Evolutionary conservation across 352 stramenopile genomes (phyloP), one percentile per base, ranked within the genome.

Genomic region (Phytophthora pluvialis): DNA sequence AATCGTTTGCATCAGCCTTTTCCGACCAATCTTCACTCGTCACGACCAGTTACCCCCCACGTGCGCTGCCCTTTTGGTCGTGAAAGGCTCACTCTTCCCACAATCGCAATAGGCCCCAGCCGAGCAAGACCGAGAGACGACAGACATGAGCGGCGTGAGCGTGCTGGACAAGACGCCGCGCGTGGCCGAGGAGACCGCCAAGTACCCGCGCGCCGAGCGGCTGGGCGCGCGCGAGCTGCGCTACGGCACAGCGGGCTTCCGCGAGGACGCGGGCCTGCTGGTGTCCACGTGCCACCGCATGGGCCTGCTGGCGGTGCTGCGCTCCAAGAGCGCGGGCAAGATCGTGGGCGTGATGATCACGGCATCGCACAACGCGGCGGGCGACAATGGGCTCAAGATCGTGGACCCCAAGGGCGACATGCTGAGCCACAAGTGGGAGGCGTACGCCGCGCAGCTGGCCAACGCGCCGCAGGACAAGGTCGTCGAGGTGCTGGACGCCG

Each of bases 181-280:
- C 53, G 80, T 95, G 39, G 88, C 83, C 42, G 87, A 94, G 39
- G 81, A 94, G 67, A 80, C 81, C 11, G 54, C 58, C 70, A 95
- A 93, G 73, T 91, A 91, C 70, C 64, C 74, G 42, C 83, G 81
- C 28, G 64, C 81, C 4, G 67, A 83, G 38, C 51, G 48, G 25
- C 68, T 89, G 26, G 72, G 72, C 13, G 63, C 52, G 31, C 71
- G 73, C 12, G 75, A 88, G 54, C 70, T 95, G 55, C 59, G 62
- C 13, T 99, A 99, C 74, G 97, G 97, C 48, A 99, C 97, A 15
- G 93, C 96, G 2, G 97, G 97, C 28, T 99, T 99, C 81, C 87
- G 97, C 45, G 95, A 96, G 53, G 81, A 97, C 31, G 94, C 93
- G 36, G 73, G 73, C 45, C 72, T 98, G 45, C 78, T 99, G 49